phyloP scores from a whole-genome alignment of 2,329 filamentous ascomycete genomes.

The Penicillium sp. region DNA sequence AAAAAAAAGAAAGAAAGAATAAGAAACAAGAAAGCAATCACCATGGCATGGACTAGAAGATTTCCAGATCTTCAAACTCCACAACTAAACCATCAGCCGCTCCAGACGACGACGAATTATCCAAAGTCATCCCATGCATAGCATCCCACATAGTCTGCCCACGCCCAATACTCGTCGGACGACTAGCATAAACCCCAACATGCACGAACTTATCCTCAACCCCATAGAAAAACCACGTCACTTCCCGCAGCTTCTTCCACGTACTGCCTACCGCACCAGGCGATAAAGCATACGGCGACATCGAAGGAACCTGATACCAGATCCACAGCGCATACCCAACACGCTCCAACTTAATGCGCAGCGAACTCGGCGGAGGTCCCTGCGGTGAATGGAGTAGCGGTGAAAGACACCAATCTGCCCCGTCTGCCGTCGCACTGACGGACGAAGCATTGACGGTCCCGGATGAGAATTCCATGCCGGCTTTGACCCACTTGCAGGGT shows the following conservation, averaged over 20 bases:
- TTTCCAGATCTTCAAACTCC: constrained; percentile 54
- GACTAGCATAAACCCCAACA: constrained; percentile 60
- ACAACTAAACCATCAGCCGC: constrained; percentile 45
- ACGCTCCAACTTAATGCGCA: constrained; percentile 59
- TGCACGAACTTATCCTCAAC: constrained; percentile 59
- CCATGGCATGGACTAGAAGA: constrained; percentile 37
- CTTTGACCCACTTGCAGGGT: constrained; percentile 61
- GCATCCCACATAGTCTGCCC: constrained; percentile 40
- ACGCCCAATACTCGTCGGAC: constrained; percentile 51
- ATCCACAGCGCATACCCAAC: constrained; percentile 59
- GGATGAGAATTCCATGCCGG: constrained; percentile 58
- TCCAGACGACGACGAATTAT: constrained; percentile 22
- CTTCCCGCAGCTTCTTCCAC: constrained; percentile 61
- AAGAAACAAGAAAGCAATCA: constrained; percentile 3
- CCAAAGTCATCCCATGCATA: constrained; percentile 34
- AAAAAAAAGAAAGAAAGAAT: constrained; percentile 1
- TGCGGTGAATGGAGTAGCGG: constrained; percentile 42
- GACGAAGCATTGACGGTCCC: constrained; percentile 57
- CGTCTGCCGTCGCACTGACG: constrained; percentile 57
- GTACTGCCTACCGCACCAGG: constrained; percentile 43
- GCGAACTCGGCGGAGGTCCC: constrained; percentile 43
- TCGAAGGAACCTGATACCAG: constrained; percentile 53
- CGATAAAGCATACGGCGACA: constrained; percentile 31
- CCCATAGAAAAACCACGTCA: constrained; percentile 63
- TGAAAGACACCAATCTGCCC: constrained; percentile 59